phyloP scores from a whole-genome alignment of 305 asterid species.

The Stenogyne calaminthoides region DNA sequence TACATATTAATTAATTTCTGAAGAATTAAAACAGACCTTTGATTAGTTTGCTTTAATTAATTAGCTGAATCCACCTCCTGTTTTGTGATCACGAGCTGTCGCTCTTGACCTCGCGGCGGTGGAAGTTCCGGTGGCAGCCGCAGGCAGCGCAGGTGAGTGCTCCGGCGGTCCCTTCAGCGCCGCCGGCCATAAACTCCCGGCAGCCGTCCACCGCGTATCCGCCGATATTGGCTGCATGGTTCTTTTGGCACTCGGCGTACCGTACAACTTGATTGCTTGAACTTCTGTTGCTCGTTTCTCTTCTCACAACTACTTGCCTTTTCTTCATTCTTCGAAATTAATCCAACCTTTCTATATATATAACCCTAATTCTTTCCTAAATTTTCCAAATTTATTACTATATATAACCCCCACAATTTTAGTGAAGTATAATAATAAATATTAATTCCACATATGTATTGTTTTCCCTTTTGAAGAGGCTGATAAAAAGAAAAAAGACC shows the following conservation, averaged over 20 bases:
- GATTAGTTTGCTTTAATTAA: too few species aligned
- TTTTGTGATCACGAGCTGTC: constrained; percentile 17
- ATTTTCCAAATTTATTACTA: too few species aligned
- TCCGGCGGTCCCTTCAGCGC: constrained; percentile 57
- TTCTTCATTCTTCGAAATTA: constrained; percentile 78
- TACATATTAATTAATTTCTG: neutral
- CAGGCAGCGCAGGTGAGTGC: constrained; percentile 85
- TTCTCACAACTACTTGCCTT: constrained; percentile 55
- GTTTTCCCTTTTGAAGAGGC: too few species aligned
- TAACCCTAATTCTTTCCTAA: constrained; percentile 31
- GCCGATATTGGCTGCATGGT: constrained; percentile 87
- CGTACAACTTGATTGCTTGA: constrained; percentile 43
- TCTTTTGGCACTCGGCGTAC: constrained; percentile 82
- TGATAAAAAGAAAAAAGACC: too few species aligned
- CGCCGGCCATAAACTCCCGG: constrained; percentile 94
- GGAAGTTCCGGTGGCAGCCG: constrained; percentile 92
- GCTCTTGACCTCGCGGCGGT: constrained; percentile 65
- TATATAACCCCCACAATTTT: too few species aligned
- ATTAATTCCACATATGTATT: too few species aligned
- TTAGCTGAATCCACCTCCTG: neutral
- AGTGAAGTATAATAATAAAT: too few species aligned
- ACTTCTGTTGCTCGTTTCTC: constrained; percentile 40
- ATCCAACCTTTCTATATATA: too few species aligned
- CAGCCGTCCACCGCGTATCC: constrained; percentile 92
- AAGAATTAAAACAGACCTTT: constrained; percentile 30